Percentiles rank a stretch among this genome's conserved stretches.
These are phyloP conservation scores for Lachnellula hyalina DNA, from an alignment of 2,329 filamentous ascomycete species.

Conservation along the genomic window DNA sequence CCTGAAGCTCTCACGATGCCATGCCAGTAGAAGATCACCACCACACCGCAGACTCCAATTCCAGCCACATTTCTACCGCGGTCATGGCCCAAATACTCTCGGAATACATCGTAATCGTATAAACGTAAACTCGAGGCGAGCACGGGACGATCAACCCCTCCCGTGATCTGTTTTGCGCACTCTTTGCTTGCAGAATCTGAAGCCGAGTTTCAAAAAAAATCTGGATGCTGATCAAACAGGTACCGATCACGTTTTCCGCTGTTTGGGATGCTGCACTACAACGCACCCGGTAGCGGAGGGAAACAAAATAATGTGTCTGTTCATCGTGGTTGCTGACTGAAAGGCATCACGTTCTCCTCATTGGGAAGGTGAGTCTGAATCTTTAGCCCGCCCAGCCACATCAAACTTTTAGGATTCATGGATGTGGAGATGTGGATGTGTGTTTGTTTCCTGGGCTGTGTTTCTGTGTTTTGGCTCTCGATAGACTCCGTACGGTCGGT, in stretches of 20 bases:
- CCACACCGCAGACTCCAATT: background rate
- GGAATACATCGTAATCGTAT: background rate
- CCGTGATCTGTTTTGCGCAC: constrained; percentile 5
- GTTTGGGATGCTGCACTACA: background rate
- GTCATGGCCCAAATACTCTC: background rate
- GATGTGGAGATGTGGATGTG: background rate
- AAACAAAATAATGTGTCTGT: background rate
- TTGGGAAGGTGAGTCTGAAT: background rate
- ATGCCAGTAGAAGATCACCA: too few relatives aligned
- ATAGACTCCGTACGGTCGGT: background rate
- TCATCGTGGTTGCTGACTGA: background rate
- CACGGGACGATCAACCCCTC: constrained; percentile 16
- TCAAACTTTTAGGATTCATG: background rate
- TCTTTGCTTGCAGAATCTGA: constrained; percentile 1
- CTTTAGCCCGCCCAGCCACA: background rate
- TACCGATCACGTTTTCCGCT: constrained; percentile 17
- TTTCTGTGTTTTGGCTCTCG: background rate
- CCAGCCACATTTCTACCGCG: background rate
- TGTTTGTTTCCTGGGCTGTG: constrained; percentile 1
- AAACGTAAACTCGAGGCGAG: constrained; percentile 5
- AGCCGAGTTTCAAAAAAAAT: constrained; percentile 19
- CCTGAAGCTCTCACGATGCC: too few relatives aligned
- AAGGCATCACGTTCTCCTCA: background rate
- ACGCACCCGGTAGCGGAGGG: background rate
- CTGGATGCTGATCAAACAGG: constrained; percentile 25